These are phyloP conservation scores for Trypanosoma brucei DNA, from an alignment of 208 protist genomes.

Conservation along the genomic window DNA sequence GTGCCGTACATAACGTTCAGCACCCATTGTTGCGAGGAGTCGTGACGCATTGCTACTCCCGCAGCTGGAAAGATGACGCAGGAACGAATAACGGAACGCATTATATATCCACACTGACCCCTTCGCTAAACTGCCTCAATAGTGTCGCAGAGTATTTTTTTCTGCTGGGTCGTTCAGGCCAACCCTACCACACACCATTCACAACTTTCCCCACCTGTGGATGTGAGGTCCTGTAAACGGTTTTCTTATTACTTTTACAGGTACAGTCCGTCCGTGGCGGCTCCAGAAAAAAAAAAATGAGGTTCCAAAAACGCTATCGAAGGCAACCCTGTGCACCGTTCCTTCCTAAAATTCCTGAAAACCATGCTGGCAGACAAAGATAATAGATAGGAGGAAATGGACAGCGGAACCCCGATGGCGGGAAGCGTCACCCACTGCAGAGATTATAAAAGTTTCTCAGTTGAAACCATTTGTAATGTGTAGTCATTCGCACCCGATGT, in stretches of 20 bases:
- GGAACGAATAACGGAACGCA: neutral
- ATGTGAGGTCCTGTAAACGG: neutral
- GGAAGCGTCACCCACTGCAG: too few species aligned
- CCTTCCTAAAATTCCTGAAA: too few species aligned
- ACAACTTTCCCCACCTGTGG: too few species aligned
- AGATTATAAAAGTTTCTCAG: too few species aligned
- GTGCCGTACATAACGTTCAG: slow-evolving; percentile 50
- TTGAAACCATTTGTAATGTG: too few species aligned
- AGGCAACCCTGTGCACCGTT: too few species aligned
- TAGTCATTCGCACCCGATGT: too few species aligned
- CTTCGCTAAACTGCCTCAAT: too few species aligned
- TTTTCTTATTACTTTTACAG: neutral
- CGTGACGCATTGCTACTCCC: neutral
- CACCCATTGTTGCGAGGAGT: slow-evolving; percentile 31
- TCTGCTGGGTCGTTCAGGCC: neutral
- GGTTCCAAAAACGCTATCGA: too few species aligned
- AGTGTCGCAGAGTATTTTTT: neutral
- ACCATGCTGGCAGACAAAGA: too few species aligned
- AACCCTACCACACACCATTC: neutral
- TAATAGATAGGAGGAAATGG: too few species aligned
- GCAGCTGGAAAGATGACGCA: neutral
- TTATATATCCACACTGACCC: neutral
- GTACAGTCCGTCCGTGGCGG: neutral
- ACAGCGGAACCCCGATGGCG: too few species aligned
- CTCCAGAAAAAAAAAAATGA: neutral